phyloP scores from a whole-genome alignment of 2,329 filamentous ascomycete species.

The Pezicula rhizophila region DNA sequence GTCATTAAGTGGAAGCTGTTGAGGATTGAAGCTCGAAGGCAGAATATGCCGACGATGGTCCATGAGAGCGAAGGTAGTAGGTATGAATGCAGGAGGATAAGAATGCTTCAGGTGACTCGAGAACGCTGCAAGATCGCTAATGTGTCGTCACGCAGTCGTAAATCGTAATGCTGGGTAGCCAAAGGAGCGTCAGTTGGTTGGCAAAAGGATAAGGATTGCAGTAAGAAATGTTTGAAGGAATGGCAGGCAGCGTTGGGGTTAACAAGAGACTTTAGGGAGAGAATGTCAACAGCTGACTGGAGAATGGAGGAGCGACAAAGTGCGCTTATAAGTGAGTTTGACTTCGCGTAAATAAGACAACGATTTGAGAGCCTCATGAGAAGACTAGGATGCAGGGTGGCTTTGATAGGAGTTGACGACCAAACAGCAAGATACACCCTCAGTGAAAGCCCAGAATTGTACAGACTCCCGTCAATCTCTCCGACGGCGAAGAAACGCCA shows the following conservation, averaged over 20 bases:
- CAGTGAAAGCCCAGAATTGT: slow-evolving; percentile 8
- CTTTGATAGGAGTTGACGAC: slow-evolving; percentile 15
- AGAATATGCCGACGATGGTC: slow-evolving; percentile 19
- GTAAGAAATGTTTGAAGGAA: slow-evolving; percentile 28
- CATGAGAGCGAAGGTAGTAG: slow-evolving; percentile 15
- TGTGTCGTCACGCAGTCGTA: slow-evolving; percentile 11
- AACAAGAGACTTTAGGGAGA: slow-evolving; percentile 15
- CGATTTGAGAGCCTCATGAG: slow-evolving; percentile 1
- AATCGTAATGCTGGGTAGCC: slow-evolving; percentile 10
- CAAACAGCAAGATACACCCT: slow-evolving; percentile 5
- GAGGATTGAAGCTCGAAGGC: slow-evolving; percentile 16
- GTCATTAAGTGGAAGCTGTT: slow-evolving; percentile 15
- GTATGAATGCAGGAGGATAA: slow-evolving; percentile 7
- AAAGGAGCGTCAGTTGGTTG: slow-evolving; percentile 17
- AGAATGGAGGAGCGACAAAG: slow-evolving; percentile 26
- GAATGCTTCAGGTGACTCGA: slow-evolving; percentile 22
- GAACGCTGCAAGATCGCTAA: slow-evolving; percentile 8
- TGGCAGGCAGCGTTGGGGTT: slow-evolving; percentile 16
- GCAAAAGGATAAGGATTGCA: slow-evolving; percentile 23
- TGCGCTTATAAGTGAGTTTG: slow-evolving; percentile 20
- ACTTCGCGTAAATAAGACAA: slow-evolving; percentile 4
- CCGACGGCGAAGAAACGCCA: slow-evolving; percentile 7
- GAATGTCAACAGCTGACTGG: slow-evolving; percentile 24
- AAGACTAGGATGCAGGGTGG: slow-evolving; percentile 17
- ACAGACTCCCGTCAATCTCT: slow-evolving; percentile 8